Conservation (phyloP, 805 yeast species). For the Lipomyces orientalis region DNA sequence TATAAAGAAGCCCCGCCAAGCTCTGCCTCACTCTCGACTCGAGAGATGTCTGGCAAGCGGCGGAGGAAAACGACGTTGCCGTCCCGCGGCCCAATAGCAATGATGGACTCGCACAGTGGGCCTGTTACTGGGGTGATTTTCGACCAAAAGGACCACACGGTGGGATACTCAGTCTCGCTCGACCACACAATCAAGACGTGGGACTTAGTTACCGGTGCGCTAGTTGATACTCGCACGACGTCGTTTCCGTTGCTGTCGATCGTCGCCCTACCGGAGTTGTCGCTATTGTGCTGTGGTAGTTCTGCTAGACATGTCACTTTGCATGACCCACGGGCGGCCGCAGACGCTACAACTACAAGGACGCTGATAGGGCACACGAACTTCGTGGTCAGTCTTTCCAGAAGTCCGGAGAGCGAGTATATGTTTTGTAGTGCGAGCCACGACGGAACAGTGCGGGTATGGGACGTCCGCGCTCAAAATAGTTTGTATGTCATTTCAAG, state of each 20-base stretch:
- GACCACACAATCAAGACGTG: slow-evolving; percentile 95
- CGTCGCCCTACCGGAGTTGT: slow-evolving; percentile 66
- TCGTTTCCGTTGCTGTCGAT: slow-evolving; percentile 83
- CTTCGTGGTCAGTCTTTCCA: slow-evolving; percentile 80
- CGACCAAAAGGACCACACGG: slow-evolving; percentile 73
- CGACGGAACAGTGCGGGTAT: slow-evolving; percentile 91
- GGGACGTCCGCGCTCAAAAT: slow-evolving; percentile 89
- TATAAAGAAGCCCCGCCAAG: slow-evolving; percentile 79
- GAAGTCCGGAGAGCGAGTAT: slow-evolving; percentile 77
- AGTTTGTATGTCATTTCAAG: slow-evolving; percentile 78
- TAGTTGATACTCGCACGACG: slow-evolving; percentile 87
- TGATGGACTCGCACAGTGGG: slow-evolving; percentile 79
- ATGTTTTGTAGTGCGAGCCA: slow-evolving; percentile 92
- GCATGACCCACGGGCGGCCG: slow-evolving; percentile 81
- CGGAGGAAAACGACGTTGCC: slow-evolving; percentile 84
- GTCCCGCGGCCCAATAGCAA: slow-evolving; percentile 79
- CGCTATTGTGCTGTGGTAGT: slow-evolving; percentile 89
- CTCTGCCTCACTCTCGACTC: slow-evolving; percentile 42
- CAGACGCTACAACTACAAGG: slow-evolving; percentile 58
- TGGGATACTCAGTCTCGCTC: slow-evolving; percentile 92
- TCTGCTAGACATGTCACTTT: slow-evolving; percentile 96
- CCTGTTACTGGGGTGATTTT: slow-evolving; percentile 88
- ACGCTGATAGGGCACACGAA: slow-evolving; percentile 89
- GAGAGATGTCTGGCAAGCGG: slow-evolving; percentile 77
- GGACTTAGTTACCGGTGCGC: slow-evolving; percentile 87